phyloP scores from a whole-genome alignment of 2,329 filamentous ascomycete species.

The Aschersonia sp. region DNA sequence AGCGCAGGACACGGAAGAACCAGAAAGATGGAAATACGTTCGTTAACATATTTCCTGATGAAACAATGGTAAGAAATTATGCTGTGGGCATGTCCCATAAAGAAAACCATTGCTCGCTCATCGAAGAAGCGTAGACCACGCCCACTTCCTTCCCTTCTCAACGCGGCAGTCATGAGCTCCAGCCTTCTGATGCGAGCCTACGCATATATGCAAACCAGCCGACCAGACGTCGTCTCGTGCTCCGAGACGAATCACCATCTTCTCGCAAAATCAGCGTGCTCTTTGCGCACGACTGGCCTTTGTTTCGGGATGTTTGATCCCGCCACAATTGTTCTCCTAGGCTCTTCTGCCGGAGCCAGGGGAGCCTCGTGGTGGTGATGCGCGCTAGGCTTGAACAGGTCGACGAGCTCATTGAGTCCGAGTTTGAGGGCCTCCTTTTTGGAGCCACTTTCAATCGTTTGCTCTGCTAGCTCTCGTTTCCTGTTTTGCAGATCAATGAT shows the following conservation, averaged over 20 bases:
- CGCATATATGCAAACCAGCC: too few species aligned
- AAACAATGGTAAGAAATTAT: too few species aligned
- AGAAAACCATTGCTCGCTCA: too few species aligned
- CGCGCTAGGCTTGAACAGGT: constrained; percentile 62
- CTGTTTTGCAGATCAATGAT: constrained; percentile 91
- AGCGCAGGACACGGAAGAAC: too few species aligned
- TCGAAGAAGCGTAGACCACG: too few species aligned
- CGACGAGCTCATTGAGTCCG: constrained; percentile 84
- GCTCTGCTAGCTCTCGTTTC: constrained; percentile 81
- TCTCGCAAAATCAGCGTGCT: constrained; percentile 25
- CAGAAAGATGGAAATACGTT: too few species aligned
- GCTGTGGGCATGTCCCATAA: too few species aligned
- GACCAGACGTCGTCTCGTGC: too few species aligned
- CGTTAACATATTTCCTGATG: too few species aligned
- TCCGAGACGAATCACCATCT: constrained; percentile 18
- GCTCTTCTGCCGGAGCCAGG: constrained; percentile 3
- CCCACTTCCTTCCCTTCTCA: too few species aligned
- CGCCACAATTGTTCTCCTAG: constrained; percentile 2
- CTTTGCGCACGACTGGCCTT: constrained; percentile 16
- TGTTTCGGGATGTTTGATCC: constrained; percentile 11
- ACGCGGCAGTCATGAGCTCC: background rate
- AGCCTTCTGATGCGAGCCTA: background rate
- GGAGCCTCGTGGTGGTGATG: constrained; percentile 9
- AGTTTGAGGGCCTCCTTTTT: constrained; percentile 67
- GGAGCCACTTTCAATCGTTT: constrained; percentile 73